Base-by-base conservation (phyloP, 78 protist species). In the Monocercomonoides exilis region DNA sequence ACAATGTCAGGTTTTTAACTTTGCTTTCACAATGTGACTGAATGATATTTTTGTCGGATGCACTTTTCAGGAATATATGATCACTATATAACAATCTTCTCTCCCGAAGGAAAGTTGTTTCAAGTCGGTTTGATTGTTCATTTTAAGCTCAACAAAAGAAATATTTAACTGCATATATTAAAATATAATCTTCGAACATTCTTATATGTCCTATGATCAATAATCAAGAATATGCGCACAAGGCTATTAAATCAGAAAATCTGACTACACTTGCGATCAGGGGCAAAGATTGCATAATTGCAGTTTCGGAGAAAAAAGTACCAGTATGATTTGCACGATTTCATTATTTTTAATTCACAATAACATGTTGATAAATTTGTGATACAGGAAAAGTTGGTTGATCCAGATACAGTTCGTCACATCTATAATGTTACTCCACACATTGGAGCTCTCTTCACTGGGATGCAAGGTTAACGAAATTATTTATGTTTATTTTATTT, bases 391-490 rank as follows among this genome's bases (percentile, higher is more conserved):
- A 4, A 6, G 4, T 41, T 79, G 4, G 36, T 79, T 41, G 82
- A 79, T 32, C 82, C 82, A 33, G 82, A 79, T 79, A 79, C 82
- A 33, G 82, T 79, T 6, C n/a, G 36, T 38, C 82, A 79, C 21
- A 21, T 79, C 36, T 79, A 32, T 41, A 79, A 29, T 38, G 11
- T 79, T 41, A 79, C 82, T 4, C 43, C 6, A 79, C 82, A 79
- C 82, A 79, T 79, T 41, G 82, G 42, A 6, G 4, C 45, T 21
- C 82, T 79, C 21, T 79, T 4, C 36, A 21, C 21, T 32, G 82
- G 82, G 43, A 79, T 79, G 11, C 82, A 79, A 79, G 82, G 82
- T 79, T 21, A n/a, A n/a, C n/a, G n/a, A n/a, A n/a, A n/a, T n/a
- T n/a, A 38, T 21, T 54, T 54, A 5, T 41, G 36, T 32, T 21